phyloP scores from a whole-genome alignment of 2,329 filamentous ascomycete species.

The Cercospora zeina region DNA sequence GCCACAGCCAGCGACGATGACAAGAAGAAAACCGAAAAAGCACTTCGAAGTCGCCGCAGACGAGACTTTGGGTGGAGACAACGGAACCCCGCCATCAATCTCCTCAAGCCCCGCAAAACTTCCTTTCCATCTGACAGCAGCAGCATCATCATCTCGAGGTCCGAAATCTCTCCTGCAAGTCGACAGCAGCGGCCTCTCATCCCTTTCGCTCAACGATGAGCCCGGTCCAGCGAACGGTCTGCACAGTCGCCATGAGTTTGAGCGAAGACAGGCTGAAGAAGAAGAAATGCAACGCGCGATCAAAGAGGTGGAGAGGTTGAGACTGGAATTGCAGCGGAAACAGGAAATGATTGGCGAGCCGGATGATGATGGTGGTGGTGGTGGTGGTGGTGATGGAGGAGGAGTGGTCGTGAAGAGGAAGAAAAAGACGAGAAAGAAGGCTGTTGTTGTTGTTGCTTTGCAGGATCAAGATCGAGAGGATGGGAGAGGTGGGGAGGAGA shows the following conservation, averaged over 20 bases:
- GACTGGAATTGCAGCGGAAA: slow-evolving; percentile 84
- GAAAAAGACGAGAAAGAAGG: slow-evolving; percentile 55
- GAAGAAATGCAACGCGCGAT: slow-evolving; percentile 86
- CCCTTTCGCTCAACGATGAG: slow-evolving; percentile 65
- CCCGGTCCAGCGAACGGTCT: slow-evolving; percentile 26
- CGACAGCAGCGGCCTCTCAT: slow-evolving; percentile 78
- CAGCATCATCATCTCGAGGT: slow-evolving; percentile 28
- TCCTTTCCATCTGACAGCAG: slow-evolving; percentile 30
- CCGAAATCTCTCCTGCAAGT: slow-evolving; percentile 76
- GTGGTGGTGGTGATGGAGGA: slow-evolving; percentile 50
- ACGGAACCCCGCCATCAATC: slow-evolving; percentile 16
- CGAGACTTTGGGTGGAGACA: slow-evolving; percentile 48
- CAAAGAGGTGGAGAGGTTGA: slow-evolving; percentile 80
- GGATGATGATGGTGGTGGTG: slow-evolving; percentile 46
- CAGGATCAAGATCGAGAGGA: slow-evolving; percentile 25
- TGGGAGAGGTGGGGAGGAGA: slow-evolving; percentile 27
- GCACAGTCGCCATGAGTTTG: slow-evolving; percentile 56
- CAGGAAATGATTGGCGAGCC: slow-evolving; percentile 72
- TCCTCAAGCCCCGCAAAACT: slow-evolving; percentile 35
- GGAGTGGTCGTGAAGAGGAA: slow-evolving; percentile 62
- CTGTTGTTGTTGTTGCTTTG: slow-evolving; percentile 40
- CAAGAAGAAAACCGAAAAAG: slow-evolving; percentile 37
- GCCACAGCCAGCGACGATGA: slow-evolving; percentile 18
- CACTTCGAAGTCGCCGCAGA: slow-evolving; percentile 51
- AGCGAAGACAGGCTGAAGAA: slow-evolving; percentile 72